These are phyloP conservation scores for Schizophyllum amplum DNA, from an alignment of 1,284 basidiomycete genomes.

Conservation along the genomic window DNA sequence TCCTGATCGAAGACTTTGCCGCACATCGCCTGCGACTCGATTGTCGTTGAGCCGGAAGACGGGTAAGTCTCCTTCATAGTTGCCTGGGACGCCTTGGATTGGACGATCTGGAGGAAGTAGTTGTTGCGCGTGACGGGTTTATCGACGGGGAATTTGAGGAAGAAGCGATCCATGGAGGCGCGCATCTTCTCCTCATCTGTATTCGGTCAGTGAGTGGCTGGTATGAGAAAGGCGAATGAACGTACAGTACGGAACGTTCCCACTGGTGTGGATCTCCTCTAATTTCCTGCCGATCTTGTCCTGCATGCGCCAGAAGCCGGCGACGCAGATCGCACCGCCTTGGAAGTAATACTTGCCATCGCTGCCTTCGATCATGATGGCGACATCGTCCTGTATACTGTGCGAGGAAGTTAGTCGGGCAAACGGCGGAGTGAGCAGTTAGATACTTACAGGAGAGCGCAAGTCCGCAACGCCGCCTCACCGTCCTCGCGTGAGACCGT, in stretches of 20 bases:
- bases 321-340: conserved; percentile 59
- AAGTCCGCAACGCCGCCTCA: conserved; percentile 8
- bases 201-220: not conserved
- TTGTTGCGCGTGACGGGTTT: conserved; percentile 72
- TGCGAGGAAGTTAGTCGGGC: conserved; percentile 17
- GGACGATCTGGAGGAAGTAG: conserved; percentile 55
- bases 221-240: conserved; percentile 4
- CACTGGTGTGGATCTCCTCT: conserved; percentile 64
- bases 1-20: conserved; percentile 11
- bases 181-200: conserved; percentile 60
- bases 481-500: conserved; percentile 1
- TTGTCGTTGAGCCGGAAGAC: not conserved
- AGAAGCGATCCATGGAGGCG: conserved; percentile 61
- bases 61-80: not conserved
- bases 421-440: conserved; percentile 2
- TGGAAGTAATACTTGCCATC: conserved; percentile 70
- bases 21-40: conserved; percentile 4
- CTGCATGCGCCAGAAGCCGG: conserved; percentile 69
- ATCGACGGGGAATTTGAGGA: conserved; percentile 53
- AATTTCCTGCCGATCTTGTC: conserved; percentile 71
- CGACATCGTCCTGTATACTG: conserved; percentile 63
- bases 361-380: conserved; percentile 67
- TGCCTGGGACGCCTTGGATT: conserved; percentile 16
- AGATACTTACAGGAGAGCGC: conserved; percentile 1
- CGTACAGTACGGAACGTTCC: conserved; percentile 67